A percentile compares a stretch with the other conserved stretches of the same genome.
phyloP scores from a whole-genome alignment of 2,329 filamentous ascomycete genomes.

The Colletotrichum graminicola region DNA sequence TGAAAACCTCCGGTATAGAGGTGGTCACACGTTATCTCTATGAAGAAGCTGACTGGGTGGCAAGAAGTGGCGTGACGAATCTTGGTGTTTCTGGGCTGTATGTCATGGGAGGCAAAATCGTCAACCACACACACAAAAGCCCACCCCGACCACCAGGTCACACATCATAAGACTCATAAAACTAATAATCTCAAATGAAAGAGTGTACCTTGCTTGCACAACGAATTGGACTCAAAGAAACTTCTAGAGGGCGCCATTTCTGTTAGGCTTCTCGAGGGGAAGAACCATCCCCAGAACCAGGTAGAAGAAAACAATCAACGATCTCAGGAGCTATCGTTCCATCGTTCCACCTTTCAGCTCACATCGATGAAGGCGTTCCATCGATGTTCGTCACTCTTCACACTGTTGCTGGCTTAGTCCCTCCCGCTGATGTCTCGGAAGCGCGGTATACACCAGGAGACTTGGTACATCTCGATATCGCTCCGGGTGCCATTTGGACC shows the following conservation, averaged over 20 bases:
- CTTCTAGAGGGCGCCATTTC: neutral
- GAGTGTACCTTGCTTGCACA: neutral
- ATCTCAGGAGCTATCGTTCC: neutral
- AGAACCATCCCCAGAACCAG: constrained; percentile 6
- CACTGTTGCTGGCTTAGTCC: neutral
- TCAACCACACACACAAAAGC: neutral
- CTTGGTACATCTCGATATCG: neutral
- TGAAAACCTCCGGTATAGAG: too few relatives aligned
- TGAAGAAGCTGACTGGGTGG: neutral
- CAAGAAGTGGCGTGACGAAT: neutral
- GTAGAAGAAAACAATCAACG: neutral
- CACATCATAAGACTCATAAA: too few relatives aligned
- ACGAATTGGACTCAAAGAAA: neutral
- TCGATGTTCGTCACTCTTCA: neutral
- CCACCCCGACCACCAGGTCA: neutral
- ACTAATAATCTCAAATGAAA: neutral
- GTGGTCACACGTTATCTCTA: neutral
- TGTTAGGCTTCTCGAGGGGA: neutral
- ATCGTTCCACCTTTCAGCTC: neutral
- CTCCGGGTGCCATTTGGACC: neutral
- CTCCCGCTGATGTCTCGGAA: neutral
- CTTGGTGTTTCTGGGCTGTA: neutral
- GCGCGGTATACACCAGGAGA: neutral
- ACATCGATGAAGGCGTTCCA: neutral
- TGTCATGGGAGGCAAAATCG: neutral